Base-by-base conservation (phyloP, 129 eudicot genomes). In the Flaveria trinervia region DNA sequence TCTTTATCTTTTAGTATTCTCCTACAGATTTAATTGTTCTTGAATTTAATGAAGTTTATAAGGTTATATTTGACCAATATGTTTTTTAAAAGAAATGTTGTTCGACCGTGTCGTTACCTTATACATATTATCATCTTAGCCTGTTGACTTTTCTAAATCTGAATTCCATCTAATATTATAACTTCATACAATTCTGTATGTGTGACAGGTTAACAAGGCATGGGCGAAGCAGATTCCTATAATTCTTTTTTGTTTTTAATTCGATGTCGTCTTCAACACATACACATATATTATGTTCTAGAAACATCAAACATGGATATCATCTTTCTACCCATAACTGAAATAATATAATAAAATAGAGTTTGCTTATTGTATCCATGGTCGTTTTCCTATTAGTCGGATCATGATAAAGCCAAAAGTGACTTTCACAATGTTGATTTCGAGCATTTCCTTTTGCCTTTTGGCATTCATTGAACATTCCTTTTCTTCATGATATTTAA, bases 381-480 rank as follows among this genome's bases (percentile, higher is more conserved):
- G 43, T 73, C 54, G 56, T 54, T 67, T 76, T 28, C 48, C 72
- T 36, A 76, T 36, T 18, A 51, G 51, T 50, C 43, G n/a, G 23
- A 33, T 26, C 1, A 43, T 41, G 65, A 22, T 54, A 33, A 77
- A 74, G 28, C 28, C 60, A 43, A 77, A 68, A 68, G 49, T 68
- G 26, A 68, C 66, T 54, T 51, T 68, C 56, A 55, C 81, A 28
- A 9, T 68, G 69, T 77, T 51, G 69, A 56, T 77, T 68, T 55
- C 55, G 59, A 68, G 10, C 81, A 77, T 77, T 39, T 55, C 69
- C 30, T 44, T 45, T 39, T 68, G 55, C 2, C 55, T 2, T 13
- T 44, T n/a, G 22, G 23, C 16, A 23, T 41, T 30, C 57, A 28
- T 2, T 43, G 33, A 77, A 41, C 55, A 23, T 67, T 57, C 26